These are phyloP conservation scores for Yamadazyma songkhlaensis DNA, from an alignment of 1,139 yeast species.

Conservation along the genomic window DNA sequence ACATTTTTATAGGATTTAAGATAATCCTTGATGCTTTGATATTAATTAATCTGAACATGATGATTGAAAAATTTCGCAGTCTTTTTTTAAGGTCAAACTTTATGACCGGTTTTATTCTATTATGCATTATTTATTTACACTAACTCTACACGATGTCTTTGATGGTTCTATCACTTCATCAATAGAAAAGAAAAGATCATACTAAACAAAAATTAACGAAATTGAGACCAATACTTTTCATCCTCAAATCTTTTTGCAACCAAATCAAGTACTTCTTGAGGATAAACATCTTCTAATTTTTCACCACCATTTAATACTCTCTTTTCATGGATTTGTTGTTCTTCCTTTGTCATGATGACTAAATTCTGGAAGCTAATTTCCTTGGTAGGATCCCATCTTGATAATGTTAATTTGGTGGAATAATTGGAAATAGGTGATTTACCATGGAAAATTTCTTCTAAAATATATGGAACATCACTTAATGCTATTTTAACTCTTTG, in stretches of 20 bases:
- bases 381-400: constrained; percentile 76
- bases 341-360: constrained; percentile 86
- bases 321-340: constrained; percentile 75
- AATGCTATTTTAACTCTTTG: constrained; percentile 72
- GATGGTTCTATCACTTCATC: too few species aligned
- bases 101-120: too few species aligned
- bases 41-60: constrained; percentile 3
- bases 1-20: background rate
- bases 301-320: constrained; percentile 68
- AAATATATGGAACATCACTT: constrained; percentile 74
- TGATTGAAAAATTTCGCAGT: constrained; percentile 1
- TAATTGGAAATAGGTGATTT: constrained; percentile 86
- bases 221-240: constrained; percentile 68
- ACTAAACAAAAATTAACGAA: constrained; percentile 20
- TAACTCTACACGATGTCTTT: too few species aligned
- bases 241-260: constrained; percentile 68
- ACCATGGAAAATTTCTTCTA: constrained; percentile 91
- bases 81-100: too few species aligned
- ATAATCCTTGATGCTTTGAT: constrained; percentile 1
- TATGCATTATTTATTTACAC: too few species aligned
- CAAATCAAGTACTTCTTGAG: constrained; percentile 53
- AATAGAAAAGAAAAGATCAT: too few species aligned
- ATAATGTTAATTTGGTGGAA: constrained; percentile 72
- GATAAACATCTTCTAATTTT: constrained; percentile 59
- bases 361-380: constrained; percentile 65